Evolutionary conservation across 2,329 filamentous ascomycete genomes (phyloP), one percentile per base, ranked within the genome.

Genomic region (Talaromyces sp.): DNA sequence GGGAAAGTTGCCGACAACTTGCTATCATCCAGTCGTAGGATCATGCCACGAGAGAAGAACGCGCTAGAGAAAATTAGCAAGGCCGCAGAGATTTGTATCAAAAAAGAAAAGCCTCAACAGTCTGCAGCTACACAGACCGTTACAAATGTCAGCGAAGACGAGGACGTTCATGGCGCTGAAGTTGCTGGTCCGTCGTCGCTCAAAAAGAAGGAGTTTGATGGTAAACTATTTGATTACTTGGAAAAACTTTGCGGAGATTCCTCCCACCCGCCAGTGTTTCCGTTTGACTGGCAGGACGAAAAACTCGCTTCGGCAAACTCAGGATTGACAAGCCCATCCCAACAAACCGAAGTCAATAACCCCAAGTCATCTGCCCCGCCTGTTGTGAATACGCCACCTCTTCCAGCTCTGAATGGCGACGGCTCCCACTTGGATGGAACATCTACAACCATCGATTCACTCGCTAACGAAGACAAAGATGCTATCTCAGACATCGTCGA

Each of bases 21-120:
- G 27, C 8, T 53, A 7, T 30, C 19, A 10, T 53, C 49, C 19
- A 51, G 11, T 27, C 49, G 28, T 30, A 53, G 22, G 28, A 30
- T 28, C 25, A 28, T 10, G 15, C 28, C 49, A 27, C 25, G 19
- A 22, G 49, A 53, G 9, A 53, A 53, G 49, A 80, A 83, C 8
- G 77, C 81, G 4, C 68, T 86, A 22, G 78, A 82, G 8, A 74
- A 77, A 19, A 82, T 87, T 36, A 78, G 81, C 61, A 75, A 75
- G 42, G 84, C 83, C 3, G 79, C 83, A 0, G 77, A 75, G 53
- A 80, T 81, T 60, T 86, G 84, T 59, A 71, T 85, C 1, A 75
- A 77, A 72, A 47, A 54, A 42, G 56, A 60, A 22, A n/a, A 55
- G 56, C 47, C 47, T 15, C 22, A 33, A 13, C 42, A 57, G 51